Conservation (phyloP, 768 basidiomycete species). For the Russula griseocarnosa region DNA sequence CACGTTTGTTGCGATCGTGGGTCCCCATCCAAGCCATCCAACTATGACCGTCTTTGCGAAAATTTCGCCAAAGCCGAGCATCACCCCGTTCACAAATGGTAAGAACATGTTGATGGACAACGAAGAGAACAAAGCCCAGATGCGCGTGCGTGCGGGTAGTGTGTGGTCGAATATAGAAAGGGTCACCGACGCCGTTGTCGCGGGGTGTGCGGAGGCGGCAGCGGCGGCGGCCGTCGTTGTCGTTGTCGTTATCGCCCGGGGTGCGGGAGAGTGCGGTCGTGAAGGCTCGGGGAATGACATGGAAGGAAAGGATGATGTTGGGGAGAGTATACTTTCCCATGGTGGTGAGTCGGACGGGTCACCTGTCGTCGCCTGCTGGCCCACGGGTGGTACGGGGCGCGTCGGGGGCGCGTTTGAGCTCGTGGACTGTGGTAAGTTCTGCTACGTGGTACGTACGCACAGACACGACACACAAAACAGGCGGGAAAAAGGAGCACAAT, state of each 20-base stretch:
- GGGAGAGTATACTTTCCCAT: slow-evolving; percentile 66
- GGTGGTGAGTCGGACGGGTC: slow-evolving; percentile 36
- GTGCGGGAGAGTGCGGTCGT: slow-evolving; percentile 43
- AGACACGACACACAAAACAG: too few relatives aligned
- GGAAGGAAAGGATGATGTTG: slow-evolving; percentile 67
- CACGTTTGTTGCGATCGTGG: slow-evolving; percentile 31
- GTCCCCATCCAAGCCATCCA: slow-evolving; percentile 46
- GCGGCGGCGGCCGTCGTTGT: background rate
- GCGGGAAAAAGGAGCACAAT: background rate
- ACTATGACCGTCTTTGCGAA: slow-evolving; percentile 78
- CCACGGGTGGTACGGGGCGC: slow-evolving; percentile 5
- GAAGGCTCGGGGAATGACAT: slow-evolving; percentile 66
- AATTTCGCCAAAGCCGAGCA: slow-evolving; percentile 95
- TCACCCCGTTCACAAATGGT: slow-evolving; percentile 90
- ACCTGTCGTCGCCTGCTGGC: slow-evolving; percentile 15
- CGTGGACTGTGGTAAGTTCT: background rate
- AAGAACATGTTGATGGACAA: slow-evolving; percentile 80
- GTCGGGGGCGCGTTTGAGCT: background rate
- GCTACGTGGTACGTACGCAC: background rate
- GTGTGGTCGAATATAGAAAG: slow-evolving; percentile 66
- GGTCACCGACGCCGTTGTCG: slow-evolving; percentile 43
- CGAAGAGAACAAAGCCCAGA: slow-evolving; percentile 65
- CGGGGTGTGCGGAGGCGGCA: background rate
- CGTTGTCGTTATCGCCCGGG: slow-evolving; percentile 18
- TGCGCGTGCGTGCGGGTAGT: slow-evolving; percentile 61